Evolutionary conservation across 768 basidiomycete species (phyloP), one percentile per base, ranked within the genome.

Genomic region (Russula abietina): DNA sequence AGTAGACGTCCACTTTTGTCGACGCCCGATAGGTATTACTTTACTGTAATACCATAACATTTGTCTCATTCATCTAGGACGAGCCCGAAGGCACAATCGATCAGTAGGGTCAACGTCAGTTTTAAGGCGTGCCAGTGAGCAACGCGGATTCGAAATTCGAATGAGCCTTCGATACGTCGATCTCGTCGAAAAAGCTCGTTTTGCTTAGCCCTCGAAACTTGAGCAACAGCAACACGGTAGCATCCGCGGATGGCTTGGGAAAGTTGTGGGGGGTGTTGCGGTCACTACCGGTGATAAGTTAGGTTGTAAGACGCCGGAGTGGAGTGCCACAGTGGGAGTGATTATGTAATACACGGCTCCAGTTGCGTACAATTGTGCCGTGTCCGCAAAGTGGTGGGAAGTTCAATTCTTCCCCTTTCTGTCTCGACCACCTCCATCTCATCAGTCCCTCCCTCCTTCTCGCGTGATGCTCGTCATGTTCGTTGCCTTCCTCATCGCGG

Each of bases 401-500:
- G 52, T 54, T 36, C 52, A 12, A 38, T 41, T 41, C 30, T 41
- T 8, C 16, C 28, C 28, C 28, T 30, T 30, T 30, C 32, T 33
- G 52, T 53, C 30, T 33, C 28, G 26, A 53, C 56, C 19, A 52
- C 38, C 41, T 53, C 26, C 50, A 24, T 17, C 26, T 1, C 28
- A 30, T 12, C 49, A 46, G 3, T 0, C 41, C 41, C 2, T 28
- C 48, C 22, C 26, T 24, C 45, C 28, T 22, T 51, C n/a, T 36
- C 43, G 32, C n/a, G 62, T 68, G 69, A 78, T 89, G 72, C 73
- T 85, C 45, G 43, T 71, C 43, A 67, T 77, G 64, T 71, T 77
- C 57, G 64, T 80, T 64, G 64, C 78, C 64, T 75, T 75, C 45
- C 67, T 75, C 55, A 65, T 77, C 57, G 70, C 76, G 17, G 74